These are phyloP conservation scores for Yamadazyma membranifaciens DNA, from an alignment of 1,139 yeast species.

Conservation along the genomic window DNA sequence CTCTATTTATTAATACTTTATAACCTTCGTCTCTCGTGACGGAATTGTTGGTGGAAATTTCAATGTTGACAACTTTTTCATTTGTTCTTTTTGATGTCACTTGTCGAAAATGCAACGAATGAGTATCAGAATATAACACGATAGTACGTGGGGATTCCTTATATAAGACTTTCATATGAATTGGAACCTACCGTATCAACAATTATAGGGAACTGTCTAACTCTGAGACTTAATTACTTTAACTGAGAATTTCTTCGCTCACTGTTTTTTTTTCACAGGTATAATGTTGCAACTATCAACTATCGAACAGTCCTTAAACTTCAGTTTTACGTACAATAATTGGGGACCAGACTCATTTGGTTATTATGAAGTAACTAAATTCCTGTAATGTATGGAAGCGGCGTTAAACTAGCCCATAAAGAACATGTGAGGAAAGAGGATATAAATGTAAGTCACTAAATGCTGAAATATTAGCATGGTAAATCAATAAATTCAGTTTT, in stretches of 20 bases:
- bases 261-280: neutral
- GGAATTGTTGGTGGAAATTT: constrained; percentile 41
- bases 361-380: too few relatives aligned
- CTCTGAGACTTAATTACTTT: too few relatives aligned
- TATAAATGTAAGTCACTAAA: too few relatives aligned
- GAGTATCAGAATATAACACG: constrained; percentile 51
- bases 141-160: constrained; percentile 53
- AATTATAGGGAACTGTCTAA: neutral
- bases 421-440: too few relatives aligned
- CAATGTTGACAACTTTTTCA: constrained; percentile 50
- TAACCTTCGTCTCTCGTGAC: constrained; percentile 42
- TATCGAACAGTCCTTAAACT: too few relatives aligned
- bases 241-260: constrained; percentile 1
- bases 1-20: constrained; percentile 50
- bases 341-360: too few relatives aligned
- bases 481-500: too few relatives aligned
- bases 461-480: too few relatives aligned
- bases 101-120: constrained; percentile 49
- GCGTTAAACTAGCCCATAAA: too few relatives aligned
- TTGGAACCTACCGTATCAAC: neutral
- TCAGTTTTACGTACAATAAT: too few relatives aligned
- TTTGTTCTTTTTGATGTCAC: constrained; percentile 14
- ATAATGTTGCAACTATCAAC: too few relatives aligned
- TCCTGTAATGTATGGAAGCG: too few relatives aligned
- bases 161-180: constrained; percentile 48